A percentile compares a stretch with the other conserved stretches of the same genome.
Evolutionary conservation across 352 stramenopile genomes (phyloP).

Genomic region (Pythium myriotylum): DNA sequence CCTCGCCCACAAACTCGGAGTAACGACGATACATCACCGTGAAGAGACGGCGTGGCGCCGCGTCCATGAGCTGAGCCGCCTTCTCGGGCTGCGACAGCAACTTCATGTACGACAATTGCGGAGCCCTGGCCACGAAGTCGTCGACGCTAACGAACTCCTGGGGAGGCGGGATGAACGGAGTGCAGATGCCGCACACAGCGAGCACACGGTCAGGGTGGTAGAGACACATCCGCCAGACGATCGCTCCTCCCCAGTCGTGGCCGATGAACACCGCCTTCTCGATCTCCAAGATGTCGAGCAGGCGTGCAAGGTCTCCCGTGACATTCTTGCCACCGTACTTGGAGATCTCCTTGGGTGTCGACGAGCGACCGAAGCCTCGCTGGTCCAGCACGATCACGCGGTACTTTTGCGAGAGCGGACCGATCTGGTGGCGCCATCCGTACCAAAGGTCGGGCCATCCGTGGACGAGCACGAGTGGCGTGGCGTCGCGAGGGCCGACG

Average conservation of each 20-base stretch:
- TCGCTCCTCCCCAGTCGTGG: slow-evolving; percentile 70
- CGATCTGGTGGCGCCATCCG: slow-evolving; percentile 62
- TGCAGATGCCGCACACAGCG: slow-evolving; percentile 59
- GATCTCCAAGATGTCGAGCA: slow-evolving; percentile 33
- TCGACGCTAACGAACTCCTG: slow-evolving; percentile 45
- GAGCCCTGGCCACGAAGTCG: slow-evolving; percentile 38
- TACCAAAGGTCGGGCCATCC: slow-evolving; percentile 68
- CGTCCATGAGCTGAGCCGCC: slow-evolving; percentile 25
- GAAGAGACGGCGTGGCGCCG: slow-evolving; percentile 46
- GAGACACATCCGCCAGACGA: slow-evolving; percentile 67
- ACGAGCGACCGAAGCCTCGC: slow-evolving; percentile 53
- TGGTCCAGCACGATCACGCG: slow-evolving; percentile 60
- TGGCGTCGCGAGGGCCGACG: slow-evolving; percentile 20
- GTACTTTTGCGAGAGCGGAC: slow-evolving; percentile 45
- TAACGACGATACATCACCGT: slow-evolving; percentile 53
- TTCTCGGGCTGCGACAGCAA: neutral
- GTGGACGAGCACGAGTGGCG: slow-evolving; percentile 58
- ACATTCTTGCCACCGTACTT: slow-evolving; percentile 55
- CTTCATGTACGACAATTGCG: slow-evolving; percentile 10
- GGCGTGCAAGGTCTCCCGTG: slow-evolving; percentile 38
- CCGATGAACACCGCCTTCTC: slow-evolving; percentile 42
- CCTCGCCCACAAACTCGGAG: slow-evolving; percentile 27
- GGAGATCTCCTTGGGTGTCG: slow-evolving; percentile 36
- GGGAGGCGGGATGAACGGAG: slow-evolving; percentile 54
- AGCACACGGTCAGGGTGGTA: slow-evolving; percentile 62